Evolutionary conservation across 2,329 filamentous ascomycete genomes (phyloP), one percentile per base, ranked within the genome.

Genomic region (Whalleya microplaca): DNA sequence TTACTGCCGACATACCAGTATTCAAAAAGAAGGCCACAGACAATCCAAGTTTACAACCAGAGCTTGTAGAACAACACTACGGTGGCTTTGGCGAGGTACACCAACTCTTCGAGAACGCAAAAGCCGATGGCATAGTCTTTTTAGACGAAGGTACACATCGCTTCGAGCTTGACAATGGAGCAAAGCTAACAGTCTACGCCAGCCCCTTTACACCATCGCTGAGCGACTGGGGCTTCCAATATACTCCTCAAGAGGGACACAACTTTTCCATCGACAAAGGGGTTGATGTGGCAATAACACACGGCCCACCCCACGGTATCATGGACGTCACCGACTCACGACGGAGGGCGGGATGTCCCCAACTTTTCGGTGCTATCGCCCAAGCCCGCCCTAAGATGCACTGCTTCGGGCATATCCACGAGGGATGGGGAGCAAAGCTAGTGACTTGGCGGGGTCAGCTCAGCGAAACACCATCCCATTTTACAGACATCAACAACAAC

Each of bases 341-440:
- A n/a, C 47, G 71, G 21, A 65, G 69, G 14, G 73, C 72, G 18
- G 80, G 83, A 19, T 80, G 80, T 55, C 61, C 63, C 0, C 58
- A 74, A 16, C 74, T 86, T 2, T 77, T 83, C 51, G 67, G 66
- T 0, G 79, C 82, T 0, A 64, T 85, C 0, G 71, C 74, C 1
- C 64, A 65, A 0, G 73, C 76, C 1, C 72, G 70, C 23, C 82
- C 83, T 1, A 66, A 67, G 6, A 59, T 85, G 3, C 80, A 84
- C 65, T 84, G 81, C 66, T 85, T 84, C 55, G 83, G 83, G 0
- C 83, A 85, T 58, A 80, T 85, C n/a, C 83, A 86, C 64, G 80
- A 84, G 61, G 78, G 75, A 0, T 88, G 84, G 82, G 86, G 85
- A 2, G 79, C 76, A 0, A 80, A 78, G 50, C 56, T 83, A 2